These are phyloP conservation scores for Penicillium hesseltinei DNA, from an alignment of 2,329 filamentous ascomycete genomes.

Conservation along the genomic window DNA sequence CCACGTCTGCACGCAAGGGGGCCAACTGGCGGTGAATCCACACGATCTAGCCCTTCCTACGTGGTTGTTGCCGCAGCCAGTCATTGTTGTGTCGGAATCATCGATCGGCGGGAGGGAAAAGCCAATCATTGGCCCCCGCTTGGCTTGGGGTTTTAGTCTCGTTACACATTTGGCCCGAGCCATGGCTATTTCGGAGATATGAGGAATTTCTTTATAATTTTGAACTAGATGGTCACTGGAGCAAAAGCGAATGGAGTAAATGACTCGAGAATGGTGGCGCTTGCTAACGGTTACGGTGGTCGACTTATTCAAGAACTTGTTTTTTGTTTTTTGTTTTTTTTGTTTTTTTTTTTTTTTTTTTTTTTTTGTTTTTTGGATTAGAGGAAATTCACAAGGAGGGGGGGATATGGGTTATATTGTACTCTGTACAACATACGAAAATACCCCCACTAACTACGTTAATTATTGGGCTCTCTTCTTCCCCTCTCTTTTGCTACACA, in stretches of 20 bases:
- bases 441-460: background rate
- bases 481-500: slow-evolving; percentile 1
- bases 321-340: background rate
- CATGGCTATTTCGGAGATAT: slow-evolving; percentile 15
- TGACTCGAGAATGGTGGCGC: slow-evolving; percentile 6
- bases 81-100: slow-evolving; percentile 28
- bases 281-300: slow-evolving; percentile 7
- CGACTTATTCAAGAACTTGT: background rate
- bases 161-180: slow-evolving; percentile 25
- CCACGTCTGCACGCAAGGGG: slow-evolving; percentile 26
- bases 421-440: background rate
- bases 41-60: slow-evolving; percentile 26
- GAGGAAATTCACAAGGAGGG: background rate
- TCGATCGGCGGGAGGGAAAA: slow-evolving; percentile 23
- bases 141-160: slow-evolving; percentile 10
- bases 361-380: background rate
- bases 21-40: slow-evolving; percentile 29
- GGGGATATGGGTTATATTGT: background rate
- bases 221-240: background rate
- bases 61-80: slow-evolving; percentile 25
- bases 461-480: background rate
- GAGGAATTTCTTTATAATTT: background rate
- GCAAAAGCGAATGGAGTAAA: background rate
- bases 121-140: slow-evolving; percentile 3
- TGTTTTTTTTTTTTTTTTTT: background rate